Percentiles rank a stretch among this genome's conserved stretches.
These are phyloP conservation scores for Hymenoscyphus salicellus DNA, from an alignment of 2,329 filamentous ascomycete genomes.

Conservation along the genomic window DNA sequence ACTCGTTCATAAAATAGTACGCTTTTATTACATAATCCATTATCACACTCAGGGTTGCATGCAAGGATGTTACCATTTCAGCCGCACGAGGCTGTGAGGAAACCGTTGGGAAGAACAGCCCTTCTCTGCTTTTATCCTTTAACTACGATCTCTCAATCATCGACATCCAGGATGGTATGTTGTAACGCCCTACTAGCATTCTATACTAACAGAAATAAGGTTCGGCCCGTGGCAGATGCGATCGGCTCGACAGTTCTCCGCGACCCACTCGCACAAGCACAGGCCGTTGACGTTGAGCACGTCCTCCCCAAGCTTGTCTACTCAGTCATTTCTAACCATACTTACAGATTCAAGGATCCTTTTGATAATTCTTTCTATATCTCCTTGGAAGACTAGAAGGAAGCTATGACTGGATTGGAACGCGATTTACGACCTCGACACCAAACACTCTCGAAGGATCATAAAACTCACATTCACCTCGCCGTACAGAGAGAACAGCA, in stretches of 20 bases:
- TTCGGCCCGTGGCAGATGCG: not conserved
- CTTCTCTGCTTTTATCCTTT: not conserved
- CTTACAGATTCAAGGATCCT: not conserved
- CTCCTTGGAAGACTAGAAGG: not conserved
- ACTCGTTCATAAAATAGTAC: too few species aligned
- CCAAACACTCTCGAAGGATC: not conserved
- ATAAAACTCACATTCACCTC: not conserved
- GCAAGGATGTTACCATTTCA: too few species aligned
- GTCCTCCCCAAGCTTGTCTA: not conserved
- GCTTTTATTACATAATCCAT: too few species aligned
- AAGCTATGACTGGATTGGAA: not conserved
- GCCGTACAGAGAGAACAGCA: not conserved
- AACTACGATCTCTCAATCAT: not conserved
- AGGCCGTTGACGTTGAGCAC: not conserved
- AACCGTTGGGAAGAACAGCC: not conserved
- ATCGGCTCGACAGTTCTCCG: not conserved
- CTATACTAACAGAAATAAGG: slow-evolving; percentile 1
- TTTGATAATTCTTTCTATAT: not conserved
- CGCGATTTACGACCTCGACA: not conserved
- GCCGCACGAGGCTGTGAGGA: not conserved
- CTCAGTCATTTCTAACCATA: not conserved
- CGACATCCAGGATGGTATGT: not conserved
- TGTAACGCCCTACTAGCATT: not conserved
- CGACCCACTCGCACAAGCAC: not conserved
- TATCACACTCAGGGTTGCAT: too few species aligned